Evolutionary conservation across 2,329 filamentous ascomycete species (phyloP).

Genomic region (Stachybotrys chlorohalonatus): DNA sequence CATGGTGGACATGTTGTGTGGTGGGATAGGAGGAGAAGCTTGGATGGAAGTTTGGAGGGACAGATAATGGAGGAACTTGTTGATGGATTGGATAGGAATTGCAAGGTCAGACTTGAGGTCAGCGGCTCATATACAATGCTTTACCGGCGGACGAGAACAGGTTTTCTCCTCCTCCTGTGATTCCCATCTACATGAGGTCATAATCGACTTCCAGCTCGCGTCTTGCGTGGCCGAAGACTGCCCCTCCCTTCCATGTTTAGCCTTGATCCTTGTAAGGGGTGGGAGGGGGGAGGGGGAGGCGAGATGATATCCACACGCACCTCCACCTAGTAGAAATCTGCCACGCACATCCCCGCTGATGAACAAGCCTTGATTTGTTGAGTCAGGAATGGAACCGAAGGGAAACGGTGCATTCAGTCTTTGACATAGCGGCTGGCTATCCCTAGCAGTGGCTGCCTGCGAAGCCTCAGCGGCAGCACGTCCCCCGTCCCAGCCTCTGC

Average conservation of each 20-base stretch:
- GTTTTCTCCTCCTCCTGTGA: conserved; percentile 11
- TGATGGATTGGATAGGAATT: neutral
- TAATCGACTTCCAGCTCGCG: conserved; percentile 8
- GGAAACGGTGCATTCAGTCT: conserved; percentile 11
- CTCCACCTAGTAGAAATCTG: too few species aligned
- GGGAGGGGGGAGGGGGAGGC: neutral
- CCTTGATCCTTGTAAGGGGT: neutral
- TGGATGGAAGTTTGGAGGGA: neutral
- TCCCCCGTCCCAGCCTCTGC: conserved; percentile 15
- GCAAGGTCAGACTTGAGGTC: neutral
- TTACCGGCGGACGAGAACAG: conserved; percentile 12
- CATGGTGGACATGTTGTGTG: conserved; percentile 13
- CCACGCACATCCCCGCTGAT: too few species aligned
- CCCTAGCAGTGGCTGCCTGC: conserved; percentile 30
- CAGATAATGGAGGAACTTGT: too few species aligned
- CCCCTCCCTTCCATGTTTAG: neutral
- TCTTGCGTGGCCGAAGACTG: neutral
- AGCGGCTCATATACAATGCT: conserved; percentile 10
- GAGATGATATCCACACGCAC: neutral
- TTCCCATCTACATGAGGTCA: conserved; percentile 16
- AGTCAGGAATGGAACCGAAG: too few species aligned
- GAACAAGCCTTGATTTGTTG: too few species aligned
- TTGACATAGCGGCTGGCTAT: conserved; percentile 38
- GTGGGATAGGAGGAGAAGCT: neutral
- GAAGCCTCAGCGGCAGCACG: conserved; percentile 28